Evolutionary conservation across 805 yeast genomes (phyloP).

Genomic region (Starmerella gropengiesseri): DNA sequence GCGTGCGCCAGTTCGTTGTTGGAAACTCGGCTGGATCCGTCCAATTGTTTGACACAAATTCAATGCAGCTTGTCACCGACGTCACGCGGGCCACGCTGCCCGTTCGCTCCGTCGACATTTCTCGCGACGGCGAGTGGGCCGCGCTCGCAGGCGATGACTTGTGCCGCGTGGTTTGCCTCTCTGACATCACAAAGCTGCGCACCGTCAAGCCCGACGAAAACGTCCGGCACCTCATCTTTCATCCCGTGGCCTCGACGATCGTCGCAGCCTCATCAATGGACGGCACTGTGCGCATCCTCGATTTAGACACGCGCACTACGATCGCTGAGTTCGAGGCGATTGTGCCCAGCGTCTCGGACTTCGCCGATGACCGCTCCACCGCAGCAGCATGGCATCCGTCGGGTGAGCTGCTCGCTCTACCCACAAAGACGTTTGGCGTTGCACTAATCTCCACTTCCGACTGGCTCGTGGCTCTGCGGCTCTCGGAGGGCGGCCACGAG

Average conservation of each 20-base stretch:
- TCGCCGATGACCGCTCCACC: conserved; percentile 38
- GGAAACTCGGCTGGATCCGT: conserved; percentile 37
- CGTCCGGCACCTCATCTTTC: conserved; percentile 39
- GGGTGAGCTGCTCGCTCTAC: conserved; percentile 60
- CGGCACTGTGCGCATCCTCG: conserved; percentile 29
- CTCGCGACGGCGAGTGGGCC: conserved; percentile 30
- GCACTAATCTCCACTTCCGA: conserved; percentile 24
- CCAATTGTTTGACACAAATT: conserved; percentile 26
- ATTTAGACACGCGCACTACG: conserved; percentile 17
- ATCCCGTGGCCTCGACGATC: conserved; percentile 25
- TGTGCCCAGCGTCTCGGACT: conserved; percentile 24
- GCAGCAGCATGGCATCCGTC: conserved; percentile 59
- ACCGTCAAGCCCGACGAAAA: conserved; percentile 36
- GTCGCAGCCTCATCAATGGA: conserved; percentile 29
- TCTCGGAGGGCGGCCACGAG: conserved; percentile 22
- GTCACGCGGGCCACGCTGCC: conserved; percentile 28
- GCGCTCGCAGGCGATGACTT: conserved; percentile 31
- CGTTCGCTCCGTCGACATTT: conserved; percentile 28
- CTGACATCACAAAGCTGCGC: conserved; percentile 32
- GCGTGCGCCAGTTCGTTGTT: conserved; percentile 30
- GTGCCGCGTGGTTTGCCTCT: conserved; percentile 26
- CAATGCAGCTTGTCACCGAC: conserved; percentile 12
- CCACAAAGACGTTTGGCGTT: conserved; percentile 36
- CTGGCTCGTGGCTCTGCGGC: conserved; percentile 24
- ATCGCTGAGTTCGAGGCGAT: conserved; percentile 25